Evolutionary conservation across 1,139 yeast species (phyloP), one percentile per base, ranked within the genome.

Genomic region (Nakaseomyces glabratus): DNA sequence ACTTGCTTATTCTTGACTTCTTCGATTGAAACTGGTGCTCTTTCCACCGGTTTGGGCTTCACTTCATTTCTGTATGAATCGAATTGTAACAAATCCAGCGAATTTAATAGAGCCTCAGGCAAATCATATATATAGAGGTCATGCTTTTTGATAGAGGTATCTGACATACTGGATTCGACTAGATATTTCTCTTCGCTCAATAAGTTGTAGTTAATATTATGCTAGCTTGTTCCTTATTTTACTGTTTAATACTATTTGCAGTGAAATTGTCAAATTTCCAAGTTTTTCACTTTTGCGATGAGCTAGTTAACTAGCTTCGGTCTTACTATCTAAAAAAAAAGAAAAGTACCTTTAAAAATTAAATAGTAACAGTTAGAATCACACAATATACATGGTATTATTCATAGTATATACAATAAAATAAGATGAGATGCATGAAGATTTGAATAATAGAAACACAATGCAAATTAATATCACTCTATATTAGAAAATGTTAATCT

Each of bases 91-190:
- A 80, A 58, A 45, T 69, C 65, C 33, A 82, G 55, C 0, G 78
- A 66, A 18, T 62, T 49, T 13, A 71, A 40, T 4, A 79, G 52
- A 3, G 57, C 50, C 3, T 57, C 52, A 0, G 71, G 58, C 13
- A 80, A 55, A 32, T 66, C 67, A 48, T 69, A 81, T 3, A 78
- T 60, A 48, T 79, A 81, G 11, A 70, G 55, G 32, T 69, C 71
- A 29, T 60, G 62, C 40, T 55, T 61, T 28, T 45, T 51, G 4
- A 17, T 6, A n/a, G 6, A 3, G 43, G 33, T 33, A n/a, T 7
- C 13, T 17, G 30, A 26, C 30, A 26, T 26, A 12, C 17, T 24
- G 8, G 24, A 17, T n/a, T n/a, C n/a, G n/a, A n/a, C n/a, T n/a
- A n/a, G n/a, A n/a, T n/a, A n/a, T n/a, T n/a, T n/a, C n/a, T 28